Evolutionary conservation across 2,329 filamentous ascomycete species (phyloP).

Genomic region (Aureobasidium sp.): DNA sequence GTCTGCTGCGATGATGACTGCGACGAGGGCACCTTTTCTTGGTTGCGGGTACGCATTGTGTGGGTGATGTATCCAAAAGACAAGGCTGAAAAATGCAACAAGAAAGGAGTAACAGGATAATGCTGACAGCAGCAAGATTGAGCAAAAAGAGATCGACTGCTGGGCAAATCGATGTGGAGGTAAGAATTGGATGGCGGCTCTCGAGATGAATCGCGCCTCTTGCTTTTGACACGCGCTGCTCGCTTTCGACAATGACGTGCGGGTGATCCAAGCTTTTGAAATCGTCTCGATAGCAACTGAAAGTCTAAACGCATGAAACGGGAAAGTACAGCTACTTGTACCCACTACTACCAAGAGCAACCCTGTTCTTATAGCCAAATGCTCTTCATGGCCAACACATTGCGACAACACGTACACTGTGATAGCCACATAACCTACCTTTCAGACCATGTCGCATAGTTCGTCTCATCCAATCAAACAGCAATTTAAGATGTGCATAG

Average conservation of each 20-base stretch:
- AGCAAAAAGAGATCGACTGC: neutral
- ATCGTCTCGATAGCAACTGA: conserved; percentile 2
- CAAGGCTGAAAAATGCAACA: neutral
- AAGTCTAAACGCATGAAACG: neutral
- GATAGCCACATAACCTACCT: neutral
- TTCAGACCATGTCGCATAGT: neutral
- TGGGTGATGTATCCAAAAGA: neutral
- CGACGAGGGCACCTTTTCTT: conserved; percentile 13
- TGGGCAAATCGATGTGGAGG: neutral
- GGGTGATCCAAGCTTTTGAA: neutral
- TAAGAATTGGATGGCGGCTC: conserved; percentile 2
- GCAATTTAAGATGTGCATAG: neutral
- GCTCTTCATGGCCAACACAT: neutral
- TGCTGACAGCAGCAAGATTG: neutral
- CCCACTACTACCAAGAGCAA: neutral
- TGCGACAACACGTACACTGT: neutral
- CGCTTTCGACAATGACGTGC: neutral
- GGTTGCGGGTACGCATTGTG: conserved; percentile 17
- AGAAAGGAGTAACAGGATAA: neutral
- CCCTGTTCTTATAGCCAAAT: neutral
- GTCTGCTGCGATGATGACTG: conserved; percentile 14
- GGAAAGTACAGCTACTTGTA: neutral
- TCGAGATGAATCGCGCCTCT: neutral
- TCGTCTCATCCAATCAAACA: neutral
- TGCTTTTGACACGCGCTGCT: too few species aligned